Percentiles rank a stretch among this genome's conserved stretches.
These are phyloP conservation scores for Breviolum minutum DNA, from an alignment of 73 alveolate genomes.

Conservation along the genomic window DNA sequence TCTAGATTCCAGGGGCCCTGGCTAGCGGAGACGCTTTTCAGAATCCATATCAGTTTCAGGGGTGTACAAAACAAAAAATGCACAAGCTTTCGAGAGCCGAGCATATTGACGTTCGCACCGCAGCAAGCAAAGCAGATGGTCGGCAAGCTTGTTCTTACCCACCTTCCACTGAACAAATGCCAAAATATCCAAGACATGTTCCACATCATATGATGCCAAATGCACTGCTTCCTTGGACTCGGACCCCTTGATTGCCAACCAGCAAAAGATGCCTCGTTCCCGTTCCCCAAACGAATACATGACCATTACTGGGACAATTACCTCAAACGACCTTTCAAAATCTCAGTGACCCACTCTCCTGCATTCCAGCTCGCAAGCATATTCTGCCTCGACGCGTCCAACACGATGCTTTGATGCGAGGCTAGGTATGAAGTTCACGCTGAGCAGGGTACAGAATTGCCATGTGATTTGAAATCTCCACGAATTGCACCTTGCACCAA, in stretches of 20 bases:
- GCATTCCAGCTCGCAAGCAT: conserved; percentile 49
- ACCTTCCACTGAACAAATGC: not conserved
- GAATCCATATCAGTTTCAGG: not conserved
- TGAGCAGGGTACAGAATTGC: conserved; percentile 15
- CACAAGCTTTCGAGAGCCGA: not conserved
- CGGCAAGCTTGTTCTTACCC: conserved; percentile 83
- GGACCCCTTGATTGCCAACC: conserved; percentile 79
- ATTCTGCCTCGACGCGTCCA: conserved; percentile 47
- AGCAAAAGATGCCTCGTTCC: conserved; percentile 57
- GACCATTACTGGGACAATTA: not conserved
- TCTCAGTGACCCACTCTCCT: conserved; percentile 9
- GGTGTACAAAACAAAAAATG: not conserved
- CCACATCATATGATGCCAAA: not conserved
- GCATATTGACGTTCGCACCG: conserved; percentile 62
- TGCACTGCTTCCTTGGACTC: not conserved
- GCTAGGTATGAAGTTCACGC: not conserved
- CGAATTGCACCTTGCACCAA: conserved; percentile 36
- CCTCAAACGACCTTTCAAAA: not conserved
- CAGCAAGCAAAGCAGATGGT: conserved; percentile 30
- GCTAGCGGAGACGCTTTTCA: no score
- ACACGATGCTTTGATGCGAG: not conserved
- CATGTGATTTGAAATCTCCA: conserved; percentile 41
- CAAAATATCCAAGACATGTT: not conserved
- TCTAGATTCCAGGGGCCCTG: no score
- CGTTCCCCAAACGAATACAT: not conserved